Evolutionary conservation across 2,329 filamentous ascomycete genomes (phyloP).

Genomic region (Microsporum ferrugineum): DNA sequence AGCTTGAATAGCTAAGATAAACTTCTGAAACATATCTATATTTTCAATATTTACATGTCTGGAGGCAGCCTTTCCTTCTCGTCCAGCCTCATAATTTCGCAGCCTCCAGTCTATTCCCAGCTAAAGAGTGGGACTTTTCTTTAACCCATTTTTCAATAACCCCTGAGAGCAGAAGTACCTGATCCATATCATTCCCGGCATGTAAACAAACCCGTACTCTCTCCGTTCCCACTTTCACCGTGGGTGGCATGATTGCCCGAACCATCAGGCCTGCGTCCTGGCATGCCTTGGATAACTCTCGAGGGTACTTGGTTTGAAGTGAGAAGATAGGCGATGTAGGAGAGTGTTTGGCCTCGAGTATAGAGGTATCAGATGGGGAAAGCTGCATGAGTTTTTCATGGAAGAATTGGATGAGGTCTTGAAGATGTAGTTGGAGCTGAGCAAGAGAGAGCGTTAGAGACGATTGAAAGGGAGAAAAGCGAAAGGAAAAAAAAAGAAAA

Average conservation of each 20-base stretch:
- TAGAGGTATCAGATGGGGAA: conserved; percentile 15
- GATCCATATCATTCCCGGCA: conserved; percentile 48
- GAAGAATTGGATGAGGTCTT: conserved; percentile 37
- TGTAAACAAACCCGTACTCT: conserved; percentile 58
- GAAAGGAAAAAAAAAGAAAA: no score
- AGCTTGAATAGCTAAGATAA: background rate
- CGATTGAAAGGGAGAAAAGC: background rate
- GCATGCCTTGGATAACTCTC: conserved; percentile 48
- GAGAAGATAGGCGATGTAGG: conserved; percentile 55
- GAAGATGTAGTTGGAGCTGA: conserved; percentile 37
- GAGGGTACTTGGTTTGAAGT: conserved; percentile 47
- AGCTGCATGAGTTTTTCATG: conserved; percentile 36
- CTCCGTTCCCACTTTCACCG: conserved; percentile 52
- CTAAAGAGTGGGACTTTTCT: background rate
- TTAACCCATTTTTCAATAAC: conserved; percentile 11
- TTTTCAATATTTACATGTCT: background rate
- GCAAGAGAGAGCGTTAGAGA: conserved; percentile 11
- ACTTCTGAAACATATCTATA: background rate
- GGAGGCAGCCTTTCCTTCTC: background rate
- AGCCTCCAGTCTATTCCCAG: background rate
- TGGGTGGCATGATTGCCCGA: conserved; percentile 56
- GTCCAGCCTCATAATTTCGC: background rate
- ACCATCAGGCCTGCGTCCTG: conserved; percentile 50
- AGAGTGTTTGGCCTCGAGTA: conserved; percentile 31
- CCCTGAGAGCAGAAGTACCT: conserved; percentile 45